Base-by-base conservation (phyloP, 2,329 filamentous ascomycete species). In the Chrysoporthe austroafricana region DNA sequence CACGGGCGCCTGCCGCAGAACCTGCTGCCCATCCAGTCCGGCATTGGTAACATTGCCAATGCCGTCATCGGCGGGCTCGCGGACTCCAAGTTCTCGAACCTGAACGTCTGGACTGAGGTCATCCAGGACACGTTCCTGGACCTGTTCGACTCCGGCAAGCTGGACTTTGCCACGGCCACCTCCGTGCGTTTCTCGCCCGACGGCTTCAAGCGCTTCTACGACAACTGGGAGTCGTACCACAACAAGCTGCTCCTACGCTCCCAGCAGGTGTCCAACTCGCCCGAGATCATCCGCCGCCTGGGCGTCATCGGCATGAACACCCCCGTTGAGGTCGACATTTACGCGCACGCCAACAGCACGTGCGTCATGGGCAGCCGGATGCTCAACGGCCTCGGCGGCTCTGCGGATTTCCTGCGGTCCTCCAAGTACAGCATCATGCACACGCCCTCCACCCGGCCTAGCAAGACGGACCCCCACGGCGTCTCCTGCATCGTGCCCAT, bases 271-370 rank as follows among this genome's bases (percentile, higher is more conserved):
- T 94, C 91, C 75, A 97, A 97, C 85, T 91, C 90, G 2, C 93
- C 93, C 69, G 93, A 97, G 80, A 94, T 97, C 80, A 97, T 97
- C 82, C 88, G 92, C 66, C 88, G 93, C 36, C 84, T 97, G 1
- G 93, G 93, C 70, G 90, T 94, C 72, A 97, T 97, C 73, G 93
- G 92, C 77, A 97, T 97, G 93, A 97, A 97, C 85, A 97, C 93
- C 0, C 93, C 93, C 32, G 92, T 97, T 59, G 94, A 97, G 81
- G 93, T 97, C 18, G 94, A 97, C 80, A 96, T 97, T 75, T 97
- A 97, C 81, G 94, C 93, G 2, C 93, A 97, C 81, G 94, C 94
- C 74, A 97, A 97, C 87, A 90, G 86, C 70, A 97, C 93, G 65
- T 94, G 91, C 76, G 93, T 97, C 32, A 93, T 96, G 89, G 93